These are phyloP conservation scores for Trifolium dubium DNA, from an alignment of 306 rosid genomes.

Conservation along the genomic window DNA sequence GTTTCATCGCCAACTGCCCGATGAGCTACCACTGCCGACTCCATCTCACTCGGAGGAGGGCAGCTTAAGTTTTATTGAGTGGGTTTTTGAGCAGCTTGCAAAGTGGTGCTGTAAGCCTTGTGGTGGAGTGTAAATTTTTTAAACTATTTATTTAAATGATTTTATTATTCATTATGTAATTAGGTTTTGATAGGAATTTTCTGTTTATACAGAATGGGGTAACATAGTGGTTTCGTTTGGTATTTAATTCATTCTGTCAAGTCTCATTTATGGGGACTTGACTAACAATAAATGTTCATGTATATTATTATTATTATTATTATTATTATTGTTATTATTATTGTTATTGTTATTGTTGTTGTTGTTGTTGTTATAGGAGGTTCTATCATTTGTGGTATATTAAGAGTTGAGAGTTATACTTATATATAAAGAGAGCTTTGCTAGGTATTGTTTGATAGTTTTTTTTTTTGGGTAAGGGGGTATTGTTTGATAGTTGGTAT, in stretches of 20 bases:
- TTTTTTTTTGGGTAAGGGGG: too few species aligned
- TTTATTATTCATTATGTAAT: conserved; percentile 35
- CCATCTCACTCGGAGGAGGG: conserved; percentile 59
- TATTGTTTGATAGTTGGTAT: background rate
- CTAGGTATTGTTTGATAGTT: conserved; percentile 22
- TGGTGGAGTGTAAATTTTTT: conserved; percentile 61
- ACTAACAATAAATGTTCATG: conserved; percentile 25
- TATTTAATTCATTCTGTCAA: conserved; percentile 60
- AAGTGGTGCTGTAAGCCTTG: conserved; percentile 71
- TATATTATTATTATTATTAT: background rate
- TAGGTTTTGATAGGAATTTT: conserved; percentile 28
- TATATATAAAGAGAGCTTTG: background rate
- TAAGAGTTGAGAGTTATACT: conserved; percentile 5
- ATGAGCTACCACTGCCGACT: conserved; percentile 71
- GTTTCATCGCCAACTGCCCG: conserved; percentile 85
- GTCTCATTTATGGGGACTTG: conserved; percentile 28
- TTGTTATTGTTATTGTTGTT: too few species aligned
- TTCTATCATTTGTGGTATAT: conserved; percentile 23
- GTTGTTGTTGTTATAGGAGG: background rate
- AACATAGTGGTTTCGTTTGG: conserved; percentile 39
- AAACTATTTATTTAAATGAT: conserved; percentile 6
- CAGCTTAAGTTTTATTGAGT: conserved; percentile 53
- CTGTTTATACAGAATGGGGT: conserved; percentile 12
- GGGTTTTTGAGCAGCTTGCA: conserved; percentile 67
- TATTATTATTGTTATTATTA: too few species aligned